These are phyloP conservation scores for Globisporangium paddicum DNA, from an alignment of 352 stramenopile species.

Conservation along the genomic window DNA sequence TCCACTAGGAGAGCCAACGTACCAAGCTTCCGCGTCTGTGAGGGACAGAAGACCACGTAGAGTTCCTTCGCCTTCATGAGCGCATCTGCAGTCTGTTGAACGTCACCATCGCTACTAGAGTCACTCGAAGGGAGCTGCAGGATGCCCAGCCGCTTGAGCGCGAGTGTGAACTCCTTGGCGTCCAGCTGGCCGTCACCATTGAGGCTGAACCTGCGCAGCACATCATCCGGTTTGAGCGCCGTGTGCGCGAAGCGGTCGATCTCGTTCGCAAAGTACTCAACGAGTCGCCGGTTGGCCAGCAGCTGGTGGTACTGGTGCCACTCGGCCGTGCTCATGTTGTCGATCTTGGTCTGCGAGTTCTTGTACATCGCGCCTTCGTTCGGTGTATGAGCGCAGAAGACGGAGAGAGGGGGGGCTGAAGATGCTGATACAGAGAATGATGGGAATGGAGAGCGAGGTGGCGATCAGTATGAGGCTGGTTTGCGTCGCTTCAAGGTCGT, in stretches of 20 bases:
- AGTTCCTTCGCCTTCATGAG: conserved; percentile 36
- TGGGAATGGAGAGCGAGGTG: no score
- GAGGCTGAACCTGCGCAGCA: conserved; percentile 67
- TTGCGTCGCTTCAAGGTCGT: no score
- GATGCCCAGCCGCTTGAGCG: conserved; percentile 67
- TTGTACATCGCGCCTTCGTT: conserved; percentile 38
- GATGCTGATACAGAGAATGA: no score
- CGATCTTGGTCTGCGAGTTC: conserved; percentile 56
- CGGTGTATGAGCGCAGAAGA: no score
- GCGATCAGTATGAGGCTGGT: no score
- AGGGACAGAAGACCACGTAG: conserved; percentile 67
- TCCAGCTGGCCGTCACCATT: conserved; percentile 74
- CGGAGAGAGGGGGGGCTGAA: no score
- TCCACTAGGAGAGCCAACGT: conserved; percentile 1
- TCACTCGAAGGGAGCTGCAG: conserved; percentile 10
- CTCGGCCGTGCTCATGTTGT: conserved; percentile 74
- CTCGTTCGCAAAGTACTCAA: conserved; percentile 59
- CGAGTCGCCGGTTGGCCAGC: conserved; percentile 42
- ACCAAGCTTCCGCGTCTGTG: conserved; percentile 60
- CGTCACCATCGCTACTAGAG: neutral
- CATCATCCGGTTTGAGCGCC: conserved; percentile 61
- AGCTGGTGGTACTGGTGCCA: conserved; percentile 74
- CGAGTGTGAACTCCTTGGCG: conserved; percentile 68
- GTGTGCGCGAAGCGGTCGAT: conserved; percentile 55
- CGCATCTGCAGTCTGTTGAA: neutral